Conservation (phyloP, 768 basidiomycete genomes). For the Podaxis rugospora region DNA sequence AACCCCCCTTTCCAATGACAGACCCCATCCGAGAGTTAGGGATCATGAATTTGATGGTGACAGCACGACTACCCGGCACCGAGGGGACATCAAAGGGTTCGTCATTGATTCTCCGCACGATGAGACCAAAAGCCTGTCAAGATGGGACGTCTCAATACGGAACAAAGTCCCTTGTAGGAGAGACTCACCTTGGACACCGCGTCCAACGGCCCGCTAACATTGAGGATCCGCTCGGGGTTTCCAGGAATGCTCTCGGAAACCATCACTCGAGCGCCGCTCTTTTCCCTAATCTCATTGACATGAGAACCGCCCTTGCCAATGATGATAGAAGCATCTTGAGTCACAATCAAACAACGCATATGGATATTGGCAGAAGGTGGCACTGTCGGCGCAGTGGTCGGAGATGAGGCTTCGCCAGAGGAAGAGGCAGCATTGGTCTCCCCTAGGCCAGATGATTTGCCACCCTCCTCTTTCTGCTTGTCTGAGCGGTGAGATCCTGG, state of each 20-base stretch:
- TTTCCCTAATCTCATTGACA: constrained; percentile 98
- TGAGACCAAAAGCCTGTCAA: constrained; percentile 92
- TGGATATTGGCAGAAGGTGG: constrained; percentile 83
- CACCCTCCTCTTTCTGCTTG: constrained; percentile 37
- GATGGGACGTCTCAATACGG: neutral
- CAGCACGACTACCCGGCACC: constrained; percentile 95
- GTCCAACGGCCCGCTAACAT: constrained; percentile 93
- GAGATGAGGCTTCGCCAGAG: constrained; percentile 47
- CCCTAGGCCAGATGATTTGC: constrained; percentile 28
- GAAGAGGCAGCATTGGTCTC: constrained; percentile 36
- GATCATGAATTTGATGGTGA: constrained; percentile 99
- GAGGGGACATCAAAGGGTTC: constrained; percentile 98
- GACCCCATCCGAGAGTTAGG: constrained; percentile 99
- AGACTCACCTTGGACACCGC: constrained; percentile 89
- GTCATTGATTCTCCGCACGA: constrained; percentile 97
- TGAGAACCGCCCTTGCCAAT: constrained; percentile 95
- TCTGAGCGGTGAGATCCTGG: constrained; percentile 32
- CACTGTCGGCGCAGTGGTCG: constrained; percentile 34
- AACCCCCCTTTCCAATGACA: constrained; percentile 95
- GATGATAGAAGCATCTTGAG: constrained; percentile 98
- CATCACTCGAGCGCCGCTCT: constrained; percentile 93
- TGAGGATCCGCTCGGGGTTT: constrained; percentile 97
- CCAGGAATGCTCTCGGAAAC: constrained; percentile 98
- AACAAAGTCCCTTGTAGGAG: neutral
- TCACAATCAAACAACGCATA: constrained; percentile 98